phyloP scores from a whole-genome alignment of 441 rosid genomes.

The Brassica hybrid region DNA sequence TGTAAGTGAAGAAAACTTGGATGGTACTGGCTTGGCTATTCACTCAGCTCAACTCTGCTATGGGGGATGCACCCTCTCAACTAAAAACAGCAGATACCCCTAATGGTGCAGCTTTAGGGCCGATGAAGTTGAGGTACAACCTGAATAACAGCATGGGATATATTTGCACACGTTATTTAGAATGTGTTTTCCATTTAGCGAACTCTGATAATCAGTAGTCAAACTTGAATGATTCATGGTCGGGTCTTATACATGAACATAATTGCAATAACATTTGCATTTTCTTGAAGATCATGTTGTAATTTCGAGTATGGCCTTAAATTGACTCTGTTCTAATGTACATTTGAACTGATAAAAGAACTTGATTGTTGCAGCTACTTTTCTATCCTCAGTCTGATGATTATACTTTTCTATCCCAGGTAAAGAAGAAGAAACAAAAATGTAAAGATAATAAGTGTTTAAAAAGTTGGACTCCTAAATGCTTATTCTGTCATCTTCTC shows the following conservation, averaged over 20 bases:
- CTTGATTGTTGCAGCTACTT: too few relatives aligned
- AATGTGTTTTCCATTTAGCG: background rate
- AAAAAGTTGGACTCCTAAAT: too few relatives aligned
- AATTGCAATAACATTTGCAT: background rate
- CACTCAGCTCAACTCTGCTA: slow-evolving; percentile 68
- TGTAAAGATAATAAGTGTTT: too few relatives aligned
- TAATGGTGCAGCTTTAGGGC: slow-evolving; percentile 58
- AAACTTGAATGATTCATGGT: background rate
- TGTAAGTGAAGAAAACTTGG: slow-evolving; percentile 65
- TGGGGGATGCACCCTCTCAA: slow-evolving; percentile 65
- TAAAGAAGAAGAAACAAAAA: too few relatives aligned
- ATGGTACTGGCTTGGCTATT: slow-evolving; percentile 64
- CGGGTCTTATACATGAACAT: background rate
- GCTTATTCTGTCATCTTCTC: too few relatives aligned
- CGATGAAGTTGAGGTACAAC: slow-evolving; percentile 67
- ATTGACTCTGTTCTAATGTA: too few relatives aligned
- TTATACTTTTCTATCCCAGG: too few relatives aligned
- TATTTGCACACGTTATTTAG: background rate
- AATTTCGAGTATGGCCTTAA: too few relatives aligned
- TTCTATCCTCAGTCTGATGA: too few relatives aligned
- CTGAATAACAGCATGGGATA: slow-evolving; percentile 35
- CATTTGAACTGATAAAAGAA: too few relatives aligned
- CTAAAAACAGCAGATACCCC: slow-evolving; percentile 61
- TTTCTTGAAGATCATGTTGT: too few relatives aligned
- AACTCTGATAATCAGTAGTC: background rate